phyloP scores from a whole-genome alignment of 2,329 filamentous ascomycete genomes.

The Fusarium nygamai region DNA sequence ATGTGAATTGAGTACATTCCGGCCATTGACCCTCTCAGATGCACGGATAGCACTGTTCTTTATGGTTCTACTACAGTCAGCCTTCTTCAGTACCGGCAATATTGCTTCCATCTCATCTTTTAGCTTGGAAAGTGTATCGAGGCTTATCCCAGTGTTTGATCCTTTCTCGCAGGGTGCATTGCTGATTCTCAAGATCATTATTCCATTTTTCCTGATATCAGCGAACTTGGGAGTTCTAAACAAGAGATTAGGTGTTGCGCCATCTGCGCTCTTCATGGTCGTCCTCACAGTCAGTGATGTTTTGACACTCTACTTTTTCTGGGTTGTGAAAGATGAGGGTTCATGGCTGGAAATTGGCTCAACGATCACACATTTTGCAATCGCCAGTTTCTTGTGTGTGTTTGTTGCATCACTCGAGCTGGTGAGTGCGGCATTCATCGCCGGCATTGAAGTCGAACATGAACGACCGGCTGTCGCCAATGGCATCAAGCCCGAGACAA shows the following conservation, averaged over 20 bases:
- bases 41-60: slow-evolving; percentile 92
- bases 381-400: slow-evolving; percentile 87
- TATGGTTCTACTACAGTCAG: slow-evolving; percentile 92
- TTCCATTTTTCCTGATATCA: slow-evolving; percentile 91
- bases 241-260: slow-evolving; percentile 81
- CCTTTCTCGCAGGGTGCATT: slow-evolving; percentile 92
- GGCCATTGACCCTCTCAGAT: slow-evolving; percentile 82
- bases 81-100: slow-evolving; percentile 97
- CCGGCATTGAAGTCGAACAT: slow-evolving; percentile 75
- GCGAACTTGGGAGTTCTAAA: slow-evolving; percentile 96
- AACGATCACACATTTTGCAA: slow-evolving; percentile 94
- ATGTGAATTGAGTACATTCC: slow-evolving; percentile 51
- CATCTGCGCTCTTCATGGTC: slow-evolving; percentile 90
- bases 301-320: slow-evolving; percentile 96
- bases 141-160: slow-evolving; percentile 91
- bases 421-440: slow-evolving; percentile 83
- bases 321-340: slow-evolving; percentile 95
- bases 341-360: slow-evolving; percentile 98
- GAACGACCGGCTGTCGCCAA: slow-evolving; percentile 4
- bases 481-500: slow-evolving; percentile 10
- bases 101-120: slow-evolving; percentile 94
- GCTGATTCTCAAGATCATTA: slow-evolving; percentile 87
- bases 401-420: slow-evolving; percentile 91
- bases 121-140: slow-evolving; percentile 87
- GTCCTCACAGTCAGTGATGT: slow-evolving; percentile 93